phyloP scores from a whole-genome alignment of 192 early-diverging fungal species.

The Gigaspora rosea region DNA sequence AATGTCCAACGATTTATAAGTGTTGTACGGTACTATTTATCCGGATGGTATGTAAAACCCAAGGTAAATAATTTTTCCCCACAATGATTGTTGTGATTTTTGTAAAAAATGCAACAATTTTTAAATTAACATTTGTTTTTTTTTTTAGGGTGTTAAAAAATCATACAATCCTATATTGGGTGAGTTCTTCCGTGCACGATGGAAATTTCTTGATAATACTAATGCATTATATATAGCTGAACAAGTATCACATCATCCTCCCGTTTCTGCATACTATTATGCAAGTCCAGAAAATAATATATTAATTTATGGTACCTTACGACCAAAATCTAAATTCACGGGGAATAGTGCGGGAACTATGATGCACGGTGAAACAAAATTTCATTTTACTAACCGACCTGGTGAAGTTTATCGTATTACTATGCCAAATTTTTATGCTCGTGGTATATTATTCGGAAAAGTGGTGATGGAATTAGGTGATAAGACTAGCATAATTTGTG shows the following conservation, averaged over 20 bases:
- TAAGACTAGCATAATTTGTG: conserved; percentile 69
- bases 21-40: conserved; percentile 83
- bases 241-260: conserved; percentile 95
- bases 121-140: neutral
- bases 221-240: conserved; percentile 83
- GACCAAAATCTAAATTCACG: conserved; percentile 84
- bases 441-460: conserved; percentile 90
- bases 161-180: conserved; percentile 95
- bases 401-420: conserved; percentile 80
- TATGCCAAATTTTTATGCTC: conserved; percentile 92
- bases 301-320: conserved; percentile 75
- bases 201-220: conserved; percentile 68
- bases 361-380: conserved; percentile 73
- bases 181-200: conserved; percentile 87
- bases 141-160: conserved; percentile 80
- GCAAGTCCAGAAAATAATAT: conserved; percentile 80
- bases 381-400: conserved; percentile 62
- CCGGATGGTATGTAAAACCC: conserved; percentile 92
- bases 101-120: neutral
- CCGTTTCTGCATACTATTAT: conserved; percentile 84
- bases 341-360: conserved; percentile 90
- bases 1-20: conserved; percentile 78
- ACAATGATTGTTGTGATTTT: too few relatives aligned
- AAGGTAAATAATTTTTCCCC: conserved; percentile 53
- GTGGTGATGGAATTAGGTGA: conserved; percentile 95